Conservation (phyloP, 768 basidiomycete genomes). For the Macrolepiota albuminosa region DNA sequence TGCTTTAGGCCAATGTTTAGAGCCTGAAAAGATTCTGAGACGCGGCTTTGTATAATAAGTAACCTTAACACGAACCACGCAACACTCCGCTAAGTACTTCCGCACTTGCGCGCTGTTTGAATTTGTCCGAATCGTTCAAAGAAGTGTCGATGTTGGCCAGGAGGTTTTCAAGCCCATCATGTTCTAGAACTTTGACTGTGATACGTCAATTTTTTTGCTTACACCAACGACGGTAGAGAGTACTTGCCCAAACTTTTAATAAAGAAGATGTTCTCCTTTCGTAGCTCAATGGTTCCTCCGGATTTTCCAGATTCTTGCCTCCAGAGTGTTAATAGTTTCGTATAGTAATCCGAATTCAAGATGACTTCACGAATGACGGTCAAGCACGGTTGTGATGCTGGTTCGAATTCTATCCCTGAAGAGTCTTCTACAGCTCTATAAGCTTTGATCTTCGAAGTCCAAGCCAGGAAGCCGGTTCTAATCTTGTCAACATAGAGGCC, state of each 20-base stretch:
- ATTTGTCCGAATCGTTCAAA: constrained; percentile 65
- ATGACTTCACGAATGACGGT: constrained; percentile 45
- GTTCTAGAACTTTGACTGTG: constrained; percentile 65
- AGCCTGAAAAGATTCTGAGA: constrained; percentile 38
- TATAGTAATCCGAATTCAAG: constrained; percentile 51
- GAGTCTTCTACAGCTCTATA: constrained; percentile 42
- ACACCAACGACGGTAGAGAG: constrained; percentile 1
- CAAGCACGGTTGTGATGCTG: constrained; percentile 43
- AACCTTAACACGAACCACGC: constrained; percentile 45
- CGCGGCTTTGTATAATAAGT: not conserved
- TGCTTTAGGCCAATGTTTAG: constrained; percentile 76
- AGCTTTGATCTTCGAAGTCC: constrained; percentile 60
- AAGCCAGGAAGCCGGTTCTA: constrained; percentile 72
- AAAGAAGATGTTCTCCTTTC: constrained; percentile 41
- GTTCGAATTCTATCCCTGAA: constrained; percentile 48
- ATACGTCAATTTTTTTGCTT: not conserved
- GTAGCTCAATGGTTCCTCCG: constrained; percentile 47
- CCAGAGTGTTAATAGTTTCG: constrained; percentile 61
- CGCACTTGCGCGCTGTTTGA: constrained; percentile 77
- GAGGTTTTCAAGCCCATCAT: constrained; percentile 45
- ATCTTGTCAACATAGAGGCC: constrained; percentile 68
- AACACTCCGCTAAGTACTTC: constrained; percentile 67
- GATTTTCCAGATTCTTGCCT: constrained; percentile 74
- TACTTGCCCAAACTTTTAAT: constrained; percentile 36
- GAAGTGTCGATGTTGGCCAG: constrained; percentile 56